Evolutionary conservation across 164 flowering plant species (phyloP), one percentile per base, ranked within the genome.

Genomic region (Aristolochia fimbriata): DNA sequence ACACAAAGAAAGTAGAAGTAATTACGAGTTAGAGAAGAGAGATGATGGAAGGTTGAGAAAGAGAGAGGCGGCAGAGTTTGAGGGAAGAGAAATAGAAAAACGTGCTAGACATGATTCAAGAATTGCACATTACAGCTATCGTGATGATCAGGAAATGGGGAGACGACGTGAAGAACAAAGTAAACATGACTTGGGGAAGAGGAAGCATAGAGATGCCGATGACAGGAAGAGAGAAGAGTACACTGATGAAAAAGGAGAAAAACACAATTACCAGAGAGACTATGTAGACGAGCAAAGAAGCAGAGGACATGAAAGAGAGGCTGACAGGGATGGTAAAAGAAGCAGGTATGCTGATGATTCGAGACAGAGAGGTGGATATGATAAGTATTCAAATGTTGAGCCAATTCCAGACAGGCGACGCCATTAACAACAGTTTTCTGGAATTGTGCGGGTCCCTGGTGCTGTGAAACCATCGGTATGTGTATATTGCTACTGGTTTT

Each of bases 281-380:
- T 48, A 7, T 57, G 51, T 33, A 43, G 24, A 60, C 14, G 65
- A 66, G 47, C 63, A 60, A 63, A 59, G 21, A 27, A 68, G 51
- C 24, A 62, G 61, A 59, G 71, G 55, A 53, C 55, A 55, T 27
- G 62, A 47, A 45, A 50, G 64, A 54, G 71, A 65, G 1, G 64
- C 54, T 31, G 73, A 66, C 30, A 61, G 64, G 45, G 80, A 79
- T 47, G 51, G 68, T 51, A 83, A 81, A 76, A 80, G 80, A 62
- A 60, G 59, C 22, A 75, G 73, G 62, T 71, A 75, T 66, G 83
- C 73, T 57, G 72, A 65, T 55, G 70, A 63, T 41, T 69, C 76
- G 62, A 67, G 72, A 22, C 64, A 81, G 23, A 47, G 54, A 12
- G 43, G 55, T 21, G 23, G 61, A 27, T 46, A 23, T 45, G 50